phyloP scores from a whole-genome alignment of 176 grass and related monocot genomes.

The Hyparrhenia diplandra region DNA sequence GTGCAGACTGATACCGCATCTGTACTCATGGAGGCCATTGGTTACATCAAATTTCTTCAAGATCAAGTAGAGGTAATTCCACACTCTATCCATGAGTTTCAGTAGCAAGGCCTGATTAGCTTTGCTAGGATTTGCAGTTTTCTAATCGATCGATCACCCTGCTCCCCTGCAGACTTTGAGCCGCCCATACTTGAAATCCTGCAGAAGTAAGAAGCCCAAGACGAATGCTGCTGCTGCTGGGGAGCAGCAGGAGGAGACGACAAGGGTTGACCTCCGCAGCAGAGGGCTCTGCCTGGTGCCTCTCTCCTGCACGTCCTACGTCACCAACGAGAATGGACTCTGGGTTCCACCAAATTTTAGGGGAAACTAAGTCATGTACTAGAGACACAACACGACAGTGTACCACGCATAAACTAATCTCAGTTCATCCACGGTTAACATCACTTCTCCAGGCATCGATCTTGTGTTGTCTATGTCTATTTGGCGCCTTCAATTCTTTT shows the following conservation, averaged over 20 bases:
- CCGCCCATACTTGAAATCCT: slow-evolving; percentile 75
- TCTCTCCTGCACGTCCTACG: slow-evolving; percentile 83
- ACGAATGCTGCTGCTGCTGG: slow-evolving; percentile 11
- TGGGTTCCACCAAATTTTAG: slow-evolving; percentile 65
- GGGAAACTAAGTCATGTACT: slow-evolving; percentile 21
- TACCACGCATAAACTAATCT: slow-evolving; percentile 20
- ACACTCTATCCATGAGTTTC: neutral
- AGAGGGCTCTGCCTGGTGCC: slow-evolving; percentile 92
- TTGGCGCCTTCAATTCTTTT: neutral
- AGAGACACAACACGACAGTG: neutral
- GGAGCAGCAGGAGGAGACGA: slow-evolving; percentile 27
- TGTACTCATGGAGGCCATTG: slow-evolving; percentile 95
- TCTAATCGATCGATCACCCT: neutral
- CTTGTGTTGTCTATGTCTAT: neutral
- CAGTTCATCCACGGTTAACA: neutral
- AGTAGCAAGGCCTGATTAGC: no score
- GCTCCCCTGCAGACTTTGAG: slow-evolving; percentile 64
- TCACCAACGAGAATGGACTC: slow-evolving; percentile 78
- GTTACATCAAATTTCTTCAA: slow-evolving; percentile 94
- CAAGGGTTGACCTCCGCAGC: slow-evolving; percentile 67
- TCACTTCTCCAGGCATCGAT: neutral
- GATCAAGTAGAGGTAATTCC: slow-evolving; percentile 81
- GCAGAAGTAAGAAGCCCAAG: slow-evolving; percentile 67
- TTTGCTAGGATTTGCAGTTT: no score
- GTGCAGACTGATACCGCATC: slow-evolving; percentile 93